Conservation (phyloP, 2,329 filamentous ascomycete species). For the Metarhizium sp. region DNA sequence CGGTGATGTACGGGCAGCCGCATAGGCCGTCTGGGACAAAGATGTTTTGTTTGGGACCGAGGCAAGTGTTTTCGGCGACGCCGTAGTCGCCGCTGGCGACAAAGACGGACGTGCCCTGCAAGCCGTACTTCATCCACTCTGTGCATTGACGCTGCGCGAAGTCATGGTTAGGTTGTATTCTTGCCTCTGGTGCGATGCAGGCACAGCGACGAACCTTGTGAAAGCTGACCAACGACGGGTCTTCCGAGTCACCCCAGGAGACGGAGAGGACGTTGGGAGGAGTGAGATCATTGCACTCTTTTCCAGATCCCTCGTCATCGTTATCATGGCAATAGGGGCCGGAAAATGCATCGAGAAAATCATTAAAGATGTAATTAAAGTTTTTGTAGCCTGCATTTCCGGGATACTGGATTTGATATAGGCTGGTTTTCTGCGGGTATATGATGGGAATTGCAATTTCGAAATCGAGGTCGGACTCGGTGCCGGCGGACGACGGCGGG, state of each 20-base stretch:
- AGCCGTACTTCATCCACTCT: slow-evolving; percentile 36
- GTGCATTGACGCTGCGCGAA: slow-evolving; percentile 25
- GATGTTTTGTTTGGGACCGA: slow-evolving; percentile 21
- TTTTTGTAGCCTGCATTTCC: no score
- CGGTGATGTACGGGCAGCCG: slow-evolving; percentile 39
- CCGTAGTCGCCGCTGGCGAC: slow-evolving; percentile 24
- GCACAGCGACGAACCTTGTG: slow-evolving; percentile 15
- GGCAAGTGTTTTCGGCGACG: slow-evolving; percentile 11
- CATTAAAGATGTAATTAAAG: slow-evolving; percentile 25
- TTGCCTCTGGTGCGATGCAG: no score
- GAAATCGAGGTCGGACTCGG: slow-evolving; percentile 46
- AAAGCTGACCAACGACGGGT: slow-evolving; percentile 34
- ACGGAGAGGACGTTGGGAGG: slow-evolving; percentile 27
- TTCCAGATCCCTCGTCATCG: slow-evolving; percentile 35
- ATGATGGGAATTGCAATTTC: slow-evolving; percentile 43
- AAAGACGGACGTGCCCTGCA: slow-evolving; percentile 30
- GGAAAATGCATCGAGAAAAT: slow-evolving; percentile 37
- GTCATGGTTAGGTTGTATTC: no score
- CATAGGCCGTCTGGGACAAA: slow-evolving; percentile 39
- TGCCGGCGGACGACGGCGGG: slow-evolving; percentile 16
- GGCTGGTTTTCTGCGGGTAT: slow-evolving; percentile 30
- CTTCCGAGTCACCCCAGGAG: slow-evolving; percentile 24
- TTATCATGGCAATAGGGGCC: slow-evolving; percentile 41
- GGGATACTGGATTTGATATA: no score
- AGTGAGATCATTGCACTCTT: slow-evolving; percentile 13